These are phyloP conservation scores for Saccharomycopsis sp. DNA, from an alignment of 805 yeast species.

Conservation along the genomic window DNA sequence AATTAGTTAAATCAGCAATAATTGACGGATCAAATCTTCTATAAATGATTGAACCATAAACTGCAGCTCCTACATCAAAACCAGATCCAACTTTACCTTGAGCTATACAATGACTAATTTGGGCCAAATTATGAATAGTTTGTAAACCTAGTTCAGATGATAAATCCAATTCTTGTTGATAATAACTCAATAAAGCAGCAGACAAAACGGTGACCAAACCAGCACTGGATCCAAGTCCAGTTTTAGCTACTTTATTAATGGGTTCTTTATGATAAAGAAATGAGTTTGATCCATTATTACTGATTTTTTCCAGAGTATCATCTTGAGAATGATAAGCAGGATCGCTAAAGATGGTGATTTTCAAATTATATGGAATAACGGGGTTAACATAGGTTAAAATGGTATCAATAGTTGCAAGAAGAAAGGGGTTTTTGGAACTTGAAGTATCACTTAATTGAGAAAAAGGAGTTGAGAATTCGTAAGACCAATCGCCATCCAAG, in stretches of 20 bases:
- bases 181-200: slow-evolving; percentile 51
- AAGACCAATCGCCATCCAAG: slow-evolving; percentile 57
- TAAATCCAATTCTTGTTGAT: slow-evolving; percentile 27
- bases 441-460: slow-evolving; percentile 10
- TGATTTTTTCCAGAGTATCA: slow-evolving; percentile 27
- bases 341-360: slow-evolving; percentile 69
- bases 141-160: slow-evolving; percentile 20
- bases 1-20: slow-evolving; percentile 28
- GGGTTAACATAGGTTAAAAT: slow-evolving; percentile 43
- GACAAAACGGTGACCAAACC: slow-evolving; percentile 78
- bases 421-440: slow-evolving; percentile 30
- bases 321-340: slow-evolving; percentile 80
- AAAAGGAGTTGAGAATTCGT: slow-evolving; percentile 20
- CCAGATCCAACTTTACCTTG: slow-evolving; percentile 96
- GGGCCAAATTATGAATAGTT: slow-evolving; percentile 74
- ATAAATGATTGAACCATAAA: slow-evolving; percentile 80
- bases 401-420: slow-evolving; percentile 49
- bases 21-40: slow-evolving; percentile 57
- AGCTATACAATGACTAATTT: slow-evolving; percentile 84
- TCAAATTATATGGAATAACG: slow-evolving; percentile 22
- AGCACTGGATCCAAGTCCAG: slow-evolving; percentile 95
- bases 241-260: slow-evolving; percentile 73
- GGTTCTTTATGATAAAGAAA: slow-evolving; percentile 52
- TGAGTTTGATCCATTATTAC: slow-evolving; percentile 19
- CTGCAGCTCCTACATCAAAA: slow-evolving; percentile 94